These are phyloP conservation scores for Penicillium goetzii DNA, from an alignment of 495 filamentous ascomycete genomes.

Conservation along the genomic window DNA sequence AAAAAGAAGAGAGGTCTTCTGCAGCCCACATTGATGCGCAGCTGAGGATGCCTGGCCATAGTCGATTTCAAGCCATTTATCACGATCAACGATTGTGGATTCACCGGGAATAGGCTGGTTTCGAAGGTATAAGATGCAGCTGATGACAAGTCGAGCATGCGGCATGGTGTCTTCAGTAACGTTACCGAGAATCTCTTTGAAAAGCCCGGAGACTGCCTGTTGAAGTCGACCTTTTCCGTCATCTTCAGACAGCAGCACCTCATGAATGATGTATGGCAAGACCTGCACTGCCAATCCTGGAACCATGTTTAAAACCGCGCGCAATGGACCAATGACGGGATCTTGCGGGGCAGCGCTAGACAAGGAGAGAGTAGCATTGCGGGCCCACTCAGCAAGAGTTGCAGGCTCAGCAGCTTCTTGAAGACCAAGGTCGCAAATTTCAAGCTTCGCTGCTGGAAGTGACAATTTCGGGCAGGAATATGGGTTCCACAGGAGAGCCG, in stretches of 20 bases:
- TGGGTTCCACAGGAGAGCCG: slow-evolving; percentile 49
- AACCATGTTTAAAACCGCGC: slow-evolving; percentile 62
- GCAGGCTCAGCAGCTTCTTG: slow-evolving; percentile 15
- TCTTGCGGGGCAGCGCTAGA: slow-evolving; percentile 62
- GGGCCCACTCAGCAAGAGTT: slow-evolving; percentile 61
- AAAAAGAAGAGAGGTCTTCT: slow-evolving; percentile 82
- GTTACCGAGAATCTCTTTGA: slow-evolving; percentile 39
- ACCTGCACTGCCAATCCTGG: slow-evolving; percentile 68
- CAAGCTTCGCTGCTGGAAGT: slow-evolving; percentile 22
- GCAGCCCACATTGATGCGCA: slow-evolving; percentile 81
- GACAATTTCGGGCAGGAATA: slow-evolving; percentile 42
- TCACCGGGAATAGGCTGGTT: slow-evolving; percentile 79
- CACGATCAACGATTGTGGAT: slow-evolving; percentile 73
- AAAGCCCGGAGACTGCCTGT: slow-evolving; percentile 48
- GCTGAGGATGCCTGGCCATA: slow-evolving; percentile 71
- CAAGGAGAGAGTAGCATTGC: slow-evolving; percentile 62
- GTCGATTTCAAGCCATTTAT: slow-evolving; percentile 85
- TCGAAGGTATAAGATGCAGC: slow-evolving; percentile 83
- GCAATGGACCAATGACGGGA: slow-evolving; percentile 67
- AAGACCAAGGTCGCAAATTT: slow-evolving; percentile 14
- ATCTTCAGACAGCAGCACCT: slow-evolving; percentile 65
- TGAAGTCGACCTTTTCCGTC: slow-evolving; percentile 32
- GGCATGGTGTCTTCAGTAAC: slow-evolving; percentile 42
- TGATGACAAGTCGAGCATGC: slow-evolving; percentile 67
- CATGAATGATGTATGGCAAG: slow-evolving; percentile 80